Base-by-base conservation (phyloP, 2,329 filamentous ascomycete genomes). In the Fusarium mangiferae region DNA sequence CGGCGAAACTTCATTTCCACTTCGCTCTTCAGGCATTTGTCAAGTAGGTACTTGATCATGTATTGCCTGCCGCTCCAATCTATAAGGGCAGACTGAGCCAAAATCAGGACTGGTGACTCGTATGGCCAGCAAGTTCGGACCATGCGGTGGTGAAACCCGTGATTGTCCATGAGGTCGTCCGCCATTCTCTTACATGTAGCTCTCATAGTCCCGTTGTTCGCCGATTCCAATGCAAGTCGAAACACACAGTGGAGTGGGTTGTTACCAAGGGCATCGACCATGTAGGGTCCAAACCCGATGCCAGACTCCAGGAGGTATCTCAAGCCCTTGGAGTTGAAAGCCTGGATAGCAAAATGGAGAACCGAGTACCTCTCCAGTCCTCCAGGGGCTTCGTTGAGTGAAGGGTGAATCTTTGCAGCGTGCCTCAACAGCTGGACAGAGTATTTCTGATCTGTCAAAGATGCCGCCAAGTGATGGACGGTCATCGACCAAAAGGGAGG, bases 171-270 rank as follows among this genome's bases (percentile, higher is more conserved):
- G 17, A 66, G 26, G 17, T 45, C 26, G 10, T 45, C 26, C 26
- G 54, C n/a, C 24, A 64, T 30, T 35, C 28, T n/a, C 18, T 22
- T 52, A 39, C 35, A 42, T 12, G 3, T 17, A 17, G 13, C 3
- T n/a, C 35, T 66, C 14, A 26, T 26, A 42, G 42, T 3, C 7
- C 14, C 5, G 6, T 13, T 10, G 6, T 28, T 26, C 9, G 42
- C 66, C 13, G 48, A 52, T 14, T 63, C 42, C 20, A 68, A n/a
- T 4, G 41, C 49, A 28, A 36, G 20, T 6, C 38, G 7, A 15
- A 68, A 17, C 7, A 51, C 64, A 14, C 28, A n/a, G 39, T 68
- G 66, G 11, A 68, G 13, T 5, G 65, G 66, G 28, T 45, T 68
- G n/a, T 35, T 45, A 4, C 66, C 66, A 11, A 38, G 24, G 14